Evolutionary conservation across 208 protist genomes (phyloP).

Genomic region (Leishmania lainsoni): DNA sequence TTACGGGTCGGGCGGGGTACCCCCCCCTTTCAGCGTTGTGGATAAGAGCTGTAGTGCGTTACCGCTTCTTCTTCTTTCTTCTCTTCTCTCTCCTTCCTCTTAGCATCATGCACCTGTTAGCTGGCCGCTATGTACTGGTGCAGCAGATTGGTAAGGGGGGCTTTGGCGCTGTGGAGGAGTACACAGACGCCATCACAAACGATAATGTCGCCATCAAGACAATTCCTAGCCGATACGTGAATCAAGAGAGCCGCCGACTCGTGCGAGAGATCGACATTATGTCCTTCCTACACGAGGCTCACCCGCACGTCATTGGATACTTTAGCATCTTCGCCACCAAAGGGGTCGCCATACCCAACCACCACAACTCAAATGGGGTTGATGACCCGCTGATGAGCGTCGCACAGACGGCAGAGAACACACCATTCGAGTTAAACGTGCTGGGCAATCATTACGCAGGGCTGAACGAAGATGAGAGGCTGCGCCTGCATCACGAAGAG

Average conservation of each 20-base stretch:
- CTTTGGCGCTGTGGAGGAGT: conserved; percentile 98
- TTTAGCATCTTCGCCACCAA: conserved; percentile 95
- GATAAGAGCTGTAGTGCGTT: background rate
- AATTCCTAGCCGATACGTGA: conserved; percentile 82
- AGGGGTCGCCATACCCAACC: conserved; percentile 32
- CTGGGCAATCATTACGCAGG: conserved; percentile 33
- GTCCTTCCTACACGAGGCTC: conserved; percentile 91
- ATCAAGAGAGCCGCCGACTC: conserved; percentile 92
- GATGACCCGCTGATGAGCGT: conserved; percentile 51
- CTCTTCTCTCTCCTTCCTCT: background rate
- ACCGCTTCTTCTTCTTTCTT: background rate
- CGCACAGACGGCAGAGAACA: conserved; percentile 26
- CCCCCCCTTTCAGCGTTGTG: background rate
- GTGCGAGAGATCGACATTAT: conserved; percentile 97
- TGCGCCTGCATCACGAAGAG: conserved; percentile 44
- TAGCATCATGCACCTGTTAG: conserved; percentile 36
- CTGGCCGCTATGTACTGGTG: conserved; percentile 70
- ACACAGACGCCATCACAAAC: conserved; percentile 70
- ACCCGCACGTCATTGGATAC: conserved; percentile 95
- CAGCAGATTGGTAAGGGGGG: conserved; percentile 92
- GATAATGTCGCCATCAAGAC: conserved; percentile 91
- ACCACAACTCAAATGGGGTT: conserved; percentile 14
- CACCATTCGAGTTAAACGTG: conserved; percentile 48
- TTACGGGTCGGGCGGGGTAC: background rate
- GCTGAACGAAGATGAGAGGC: conserved; percentile 31